These are phyloP conservation scores for Penicillium cinerascens DNA, from an alignment of 495 filamentous ascomycete genomes.

Conservation along the genomic window DNA sequence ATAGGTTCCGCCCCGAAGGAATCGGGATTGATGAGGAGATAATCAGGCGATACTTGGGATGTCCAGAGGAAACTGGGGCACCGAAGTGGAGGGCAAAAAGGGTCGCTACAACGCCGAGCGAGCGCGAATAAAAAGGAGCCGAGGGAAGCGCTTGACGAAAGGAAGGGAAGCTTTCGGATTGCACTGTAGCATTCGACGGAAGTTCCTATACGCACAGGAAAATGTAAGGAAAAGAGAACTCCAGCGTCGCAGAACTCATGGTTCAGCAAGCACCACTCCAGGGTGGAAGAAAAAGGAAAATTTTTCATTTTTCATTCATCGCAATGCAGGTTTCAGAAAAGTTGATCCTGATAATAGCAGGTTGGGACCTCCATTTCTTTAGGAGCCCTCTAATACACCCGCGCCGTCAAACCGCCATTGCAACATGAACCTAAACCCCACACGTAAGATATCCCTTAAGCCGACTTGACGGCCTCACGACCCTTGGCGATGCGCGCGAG, in stretches of 20 bases:
- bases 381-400: constrained; percentile 36
- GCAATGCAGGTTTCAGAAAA: constrained; percentile 28
- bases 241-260: not conserved
- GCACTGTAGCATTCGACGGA: not conserved
- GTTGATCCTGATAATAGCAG: constrained; percentile 32
- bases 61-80: not conserved
- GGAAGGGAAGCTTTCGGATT: not conserved
- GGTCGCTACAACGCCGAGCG: not conserved
- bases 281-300: constrained; percentile 18
- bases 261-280: constrained; percentile 7
- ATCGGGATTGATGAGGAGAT: not conserved
- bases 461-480: constrained; percentile 55
- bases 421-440: constrained; percentile 36
- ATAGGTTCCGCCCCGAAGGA: not conserved
- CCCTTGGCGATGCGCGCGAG: constrained; percentile 78
- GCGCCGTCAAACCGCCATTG: constrained; percentile 37
- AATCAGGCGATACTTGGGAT: not conserved
- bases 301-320: constrained; percentile 31
- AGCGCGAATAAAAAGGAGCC: not conserved
- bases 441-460: constrained; percentile 33
- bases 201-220: not conserved
- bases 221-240: not conserved
- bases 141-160: not conserved
- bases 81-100: not conserved
- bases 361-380: constrained; percentile 28